Conservation (phyloP, 2,329 filamentous ascomycete species). For the Fusarium falciforme region DNA sequence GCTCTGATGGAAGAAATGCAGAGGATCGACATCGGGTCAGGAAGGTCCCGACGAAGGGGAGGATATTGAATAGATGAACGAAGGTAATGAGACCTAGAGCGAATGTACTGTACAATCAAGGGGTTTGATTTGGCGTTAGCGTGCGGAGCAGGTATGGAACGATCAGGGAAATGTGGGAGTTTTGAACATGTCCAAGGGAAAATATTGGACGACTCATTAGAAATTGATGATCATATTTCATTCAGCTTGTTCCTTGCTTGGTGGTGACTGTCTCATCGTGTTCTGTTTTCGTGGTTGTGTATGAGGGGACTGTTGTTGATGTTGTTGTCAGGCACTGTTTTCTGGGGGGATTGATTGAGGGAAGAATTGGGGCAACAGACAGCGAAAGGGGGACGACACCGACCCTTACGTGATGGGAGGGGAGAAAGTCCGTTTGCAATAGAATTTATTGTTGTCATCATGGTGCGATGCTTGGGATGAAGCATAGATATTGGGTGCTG, state of each 20-base stretch:
- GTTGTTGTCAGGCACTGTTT: no score
- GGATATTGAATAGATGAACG: constrained; percentile 50
- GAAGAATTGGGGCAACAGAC: no score
- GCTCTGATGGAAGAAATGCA: constrained; percentile 79
- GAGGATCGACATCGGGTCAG: constrained; percentile 73
- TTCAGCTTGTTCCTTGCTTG: background rate
- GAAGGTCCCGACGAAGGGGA: constrained; percentile 64
- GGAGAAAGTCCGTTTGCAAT: no score
- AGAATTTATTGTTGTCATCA: no score
- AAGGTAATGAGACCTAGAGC: constrained; percentile 32
- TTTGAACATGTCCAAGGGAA: constrained; percentile 1
- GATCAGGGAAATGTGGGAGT: constrained; percentile 24
- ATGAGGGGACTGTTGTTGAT: background rate
- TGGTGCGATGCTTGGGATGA: background rate
- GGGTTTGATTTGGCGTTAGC: constrained; percentile 34
- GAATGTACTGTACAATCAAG: constrained; percentile 40
- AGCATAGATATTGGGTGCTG: background rate
- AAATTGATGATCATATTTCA: constrained; percentile 17
- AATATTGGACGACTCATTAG: constrained; percentile 6
- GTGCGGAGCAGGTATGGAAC: constrained; percentile 5
- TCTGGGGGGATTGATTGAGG: no score
- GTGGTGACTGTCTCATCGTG: background rate
- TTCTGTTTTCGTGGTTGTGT: background rate
- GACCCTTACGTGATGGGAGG: no score
- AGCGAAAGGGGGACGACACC: no score